These are phyloP conservation scores for Backusella luteola DNA, from an alignment of 192 early-diverging fungal species.

Conservation along the genomic window DNA sequence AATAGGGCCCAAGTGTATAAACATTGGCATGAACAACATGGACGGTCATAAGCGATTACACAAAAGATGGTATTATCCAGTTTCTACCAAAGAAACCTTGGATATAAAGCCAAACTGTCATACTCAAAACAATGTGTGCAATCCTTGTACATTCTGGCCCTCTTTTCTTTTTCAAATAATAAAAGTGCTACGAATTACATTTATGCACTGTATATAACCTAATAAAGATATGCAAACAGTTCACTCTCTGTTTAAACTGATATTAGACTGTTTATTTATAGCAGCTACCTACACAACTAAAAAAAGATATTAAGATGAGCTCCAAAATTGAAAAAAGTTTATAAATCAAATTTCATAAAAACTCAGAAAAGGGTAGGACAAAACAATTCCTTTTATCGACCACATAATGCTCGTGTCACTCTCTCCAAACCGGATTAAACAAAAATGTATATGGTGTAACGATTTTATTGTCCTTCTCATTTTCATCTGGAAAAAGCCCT, in stretches of 20 bases:
- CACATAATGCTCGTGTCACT: background rate
- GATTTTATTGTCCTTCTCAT: background rate
- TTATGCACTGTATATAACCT: background rate
- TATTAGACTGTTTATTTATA: background rate
- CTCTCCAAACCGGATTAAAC: background rate
- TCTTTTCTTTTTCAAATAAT: background rate
- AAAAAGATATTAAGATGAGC: background rate
- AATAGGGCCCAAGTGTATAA: background rate
- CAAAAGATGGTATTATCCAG: no score
- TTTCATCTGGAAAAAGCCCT: background rate
- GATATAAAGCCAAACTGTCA: background rate
- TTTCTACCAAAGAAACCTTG: no score
- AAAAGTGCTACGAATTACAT: background rate
- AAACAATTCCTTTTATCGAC: background rate
- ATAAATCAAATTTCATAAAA: background rate
- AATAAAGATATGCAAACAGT: background rate
- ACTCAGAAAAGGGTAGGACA: background rate
- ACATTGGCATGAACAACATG: background rate
- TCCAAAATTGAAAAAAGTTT: background rate
- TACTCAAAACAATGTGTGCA: background rate
- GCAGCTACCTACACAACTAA: background rate
- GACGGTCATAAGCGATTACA: no score
- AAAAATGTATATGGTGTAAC: background rate
- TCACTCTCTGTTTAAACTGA: background rate
- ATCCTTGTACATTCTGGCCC: background rate